Evolutionary conservation across 2,329 filamentous ascomycete species (phyloP), one percentile per base, ranked within the genome.

Genomic region (Thielaviopsis musarum): DNA sequence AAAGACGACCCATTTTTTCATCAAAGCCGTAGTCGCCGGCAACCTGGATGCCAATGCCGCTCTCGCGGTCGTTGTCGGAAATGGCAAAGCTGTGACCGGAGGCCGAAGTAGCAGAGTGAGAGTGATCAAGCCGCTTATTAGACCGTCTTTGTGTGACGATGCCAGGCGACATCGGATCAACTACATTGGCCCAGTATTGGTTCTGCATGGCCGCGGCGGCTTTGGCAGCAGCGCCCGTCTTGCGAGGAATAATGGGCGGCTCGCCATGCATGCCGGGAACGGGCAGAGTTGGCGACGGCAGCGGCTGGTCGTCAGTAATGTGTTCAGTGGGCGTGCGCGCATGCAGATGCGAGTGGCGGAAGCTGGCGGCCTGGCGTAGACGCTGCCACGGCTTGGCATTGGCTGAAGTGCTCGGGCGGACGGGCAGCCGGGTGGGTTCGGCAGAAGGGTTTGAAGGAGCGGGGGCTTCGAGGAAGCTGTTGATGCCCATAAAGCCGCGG

Each of bases 11-110:
- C 5, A 64, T 65, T 61, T 66, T 67, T 1, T 70, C 66, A 17
- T 74, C 71, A 3, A 69, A 68, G 26, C 72, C 71, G 1, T 68
- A 63, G 3, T 72, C 72, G 19, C 73, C 68, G 1, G 76, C 76
- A 2, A 83, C 69, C 0, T 75, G 73, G 56, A 85, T 84, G 34
- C 80, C 81, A 57, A 85, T 83, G 21, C 81, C 81, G 64, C 82
- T 84, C 69, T 85, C 81, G 26, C 76, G 72, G 64, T 85, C 81
- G 63, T 77, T 80, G 54, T 70, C 71, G 17, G 62, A 64, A 19
- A 65, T 52, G 57, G 66, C 56, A 56, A 63, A 30, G 5, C 65
- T 64, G 51, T 64, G 64, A 12, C 61, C 38, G 9, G 55, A 49
- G 34, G 41, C 45, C 30, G 48, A 55, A 15, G 5, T 74, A 64